Evolutionary conservation across 305 asterid species (phyloP).

Genomic region (Striga hermonthica): DNA sequence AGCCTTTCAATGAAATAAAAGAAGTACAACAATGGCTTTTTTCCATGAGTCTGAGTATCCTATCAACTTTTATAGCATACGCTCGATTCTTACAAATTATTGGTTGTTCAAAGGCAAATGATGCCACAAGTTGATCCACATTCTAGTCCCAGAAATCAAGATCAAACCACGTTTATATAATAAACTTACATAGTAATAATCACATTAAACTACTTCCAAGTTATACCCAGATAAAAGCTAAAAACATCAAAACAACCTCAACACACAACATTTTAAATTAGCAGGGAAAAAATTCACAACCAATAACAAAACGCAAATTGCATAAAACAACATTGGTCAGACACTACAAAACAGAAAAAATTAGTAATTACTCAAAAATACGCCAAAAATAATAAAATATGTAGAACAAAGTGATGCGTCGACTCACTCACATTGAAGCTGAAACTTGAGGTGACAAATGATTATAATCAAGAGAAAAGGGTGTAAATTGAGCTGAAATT

Average conservation of each 20-base stretch:
- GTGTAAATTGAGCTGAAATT: too few relatives aligned
- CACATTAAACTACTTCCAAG: slow-evolving; percentile 1
- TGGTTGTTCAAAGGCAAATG: background rate
- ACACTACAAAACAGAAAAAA: too few relatives aligned
- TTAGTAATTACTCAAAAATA: too few relatives aligned
- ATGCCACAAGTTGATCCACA: slow-evolving; percentile 22
- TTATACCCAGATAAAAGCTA: too few relatives aligned
- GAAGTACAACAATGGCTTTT: background rate
- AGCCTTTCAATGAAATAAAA: slow-evolving; percentile 6
- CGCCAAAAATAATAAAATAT: too few relatives aligned
- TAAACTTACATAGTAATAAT: background rate
- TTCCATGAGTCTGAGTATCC: background rate
- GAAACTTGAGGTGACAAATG: too few relatives aligned
- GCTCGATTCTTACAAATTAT: background rate
- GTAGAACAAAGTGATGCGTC: too few relatives aligned
- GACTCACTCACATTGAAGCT: too few relatives aligned
- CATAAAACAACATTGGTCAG: background rate
- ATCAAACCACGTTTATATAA: slow-evolving; percentile 7
- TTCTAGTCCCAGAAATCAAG: background rate
- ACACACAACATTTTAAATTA: slow-evolving; percentile 14
- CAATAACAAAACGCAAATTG: background rate
- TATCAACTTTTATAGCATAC: slow-evolving; percentile 2
- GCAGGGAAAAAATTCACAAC: background rate
- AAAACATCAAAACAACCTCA: too few relatives aligned
- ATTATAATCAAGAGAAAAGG: too few relatives aligned